Conservation (phyloP, 805 yeast species). For the Starmera caribaea region DNA sequence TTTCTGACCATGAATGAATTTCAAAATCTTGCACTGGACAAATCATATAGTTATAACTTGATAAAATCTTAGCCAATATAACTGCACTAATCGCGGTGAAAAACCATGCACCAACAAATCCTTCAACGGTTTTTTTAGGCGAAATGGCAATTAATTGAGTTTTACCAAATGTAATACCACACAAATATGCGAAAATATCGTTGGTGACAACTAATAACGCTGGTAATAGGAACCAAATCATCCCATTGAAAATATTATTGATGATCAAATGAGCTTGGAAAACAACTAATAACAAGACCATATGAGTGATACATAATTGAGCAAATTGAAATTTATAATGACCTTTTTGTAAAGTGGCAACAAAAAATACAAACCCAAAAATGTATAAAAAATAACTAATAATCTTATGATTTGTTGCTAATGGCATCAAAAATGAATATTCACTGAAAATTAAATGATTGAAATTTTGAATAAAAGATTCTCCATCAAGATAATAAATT, state of each 20-base stretch:
- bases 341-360: constrained; percentile 81
- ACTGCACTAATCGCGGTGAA: constrained; percentile 77
- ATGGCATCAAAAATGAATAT: constrained; percentile 36
- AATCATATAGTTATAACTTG: constrained; percentile 64
- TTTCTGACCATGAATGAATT: constrained; percentile 47
- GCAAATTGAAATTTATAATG: constrained; percentile 88
- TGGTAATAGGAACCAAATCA: constrained; percentile 92
- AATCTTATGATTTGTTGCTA: constrained; percentile 74
- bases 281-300: constrained; percentile 83
- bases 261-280: constrained; percentile 91
- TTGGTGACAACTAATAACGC: constrained; percentile 86
- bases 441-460: constrained; percentile 40
- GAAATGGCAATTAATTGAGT: constrained; percentile 90
- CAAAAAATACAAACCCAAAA: constrained; percentile 83
- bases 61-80: constrained; percentile 51
- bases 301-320: constrained; percentile 87
- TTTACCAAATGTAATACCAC: constrained; percentile 93
- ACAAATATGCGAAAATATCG: constrained; percentile 92
- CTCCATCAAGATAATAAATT: constrained; percentile 83
- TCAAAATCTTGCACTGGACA: constrained; percentile 77
- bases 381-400: constrained; percentile 78
- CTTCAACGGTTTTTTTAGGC: constrained; percentile 96
- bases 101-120: constrained; percentile 95
- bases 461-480: constrained; percentile 64
- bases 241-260: constrained; percentile 79